Evolutionary conservation across 225 moss, liverwort and hornwort genomes (phyloP).

Genomic region (Lunularia cruciata): DNA sequence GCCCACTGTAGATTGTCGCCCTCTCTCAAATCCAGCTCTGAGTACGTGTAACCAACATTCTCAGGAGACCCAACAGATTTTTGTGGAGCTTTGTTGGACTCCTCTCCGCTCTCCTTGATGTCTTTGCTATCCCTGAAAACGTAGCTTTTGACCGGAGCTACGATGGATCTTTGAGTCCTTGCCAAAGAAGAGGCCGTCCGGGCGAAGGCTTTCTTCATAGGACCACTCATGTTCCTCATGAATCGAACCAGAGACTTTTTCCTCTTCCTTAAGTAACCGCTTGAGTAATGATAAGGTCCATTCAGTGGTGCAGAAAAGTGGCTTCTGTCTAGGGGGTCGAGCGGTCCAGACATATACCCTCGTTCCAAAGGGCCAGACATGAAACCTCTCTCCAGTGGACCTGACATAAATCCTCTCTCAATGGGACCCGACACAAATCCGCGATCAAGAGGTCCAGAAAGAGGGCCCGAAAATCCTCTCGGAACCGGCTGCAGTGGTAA

Average conservation of each 20-base stretch:
- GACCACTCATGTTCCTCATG: constrained; percentile 70
- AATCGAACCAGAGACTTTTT: constrained; percentile 65
- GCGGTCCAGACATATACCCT: constrained; percentile 91
- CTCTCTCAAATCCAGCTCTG: constrained; percentile 66
- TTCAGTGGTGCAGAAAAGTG: constrained; percentile 91
- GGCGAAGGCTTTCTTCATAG: constrained; percentile 75
- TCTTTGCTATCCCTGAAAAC: constrained; percentile 52
- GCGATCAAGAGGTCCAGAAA: constrained; percentile 53
- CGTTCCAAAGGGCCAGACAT: constrained; percentile 95
- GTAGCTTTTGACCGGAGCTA: constrained; percentile 68
- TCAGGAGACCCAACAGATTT: constrained; percentile 48
- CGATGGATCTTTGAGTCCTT: constrained; percentile 56
- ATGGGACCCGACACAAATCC: constrained; percentile 59
- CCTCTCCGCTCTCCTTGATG: constrained; percentile 36
- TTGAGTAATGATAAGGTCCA: constrained; percentile 47
- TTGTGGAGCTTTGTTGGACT: constrained; percentile 24
- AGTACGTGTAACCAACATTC: constrained; percentile 55
- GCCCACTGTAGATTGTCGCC: constrained; percentile 94
- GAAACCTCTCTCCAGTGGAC: constrained; percentile 89
- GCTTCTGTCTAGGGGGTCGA: constrained; percentile 84
- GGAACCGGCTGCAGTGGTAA: constrained; percentile 79
- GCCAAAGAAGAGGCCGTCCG: constrained; percentile 69
- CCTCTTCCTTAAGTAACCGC: constrained; percentile 42
- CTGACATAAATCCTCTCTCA: constrained; percentile 67
- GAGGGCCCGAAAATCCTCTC: constrained; percentile 49